Evolutionary conservation across 2,329 filamentous ascomycete species (phyloP).

Genomic region (Talaromyces albobiverticillius): DNA sequence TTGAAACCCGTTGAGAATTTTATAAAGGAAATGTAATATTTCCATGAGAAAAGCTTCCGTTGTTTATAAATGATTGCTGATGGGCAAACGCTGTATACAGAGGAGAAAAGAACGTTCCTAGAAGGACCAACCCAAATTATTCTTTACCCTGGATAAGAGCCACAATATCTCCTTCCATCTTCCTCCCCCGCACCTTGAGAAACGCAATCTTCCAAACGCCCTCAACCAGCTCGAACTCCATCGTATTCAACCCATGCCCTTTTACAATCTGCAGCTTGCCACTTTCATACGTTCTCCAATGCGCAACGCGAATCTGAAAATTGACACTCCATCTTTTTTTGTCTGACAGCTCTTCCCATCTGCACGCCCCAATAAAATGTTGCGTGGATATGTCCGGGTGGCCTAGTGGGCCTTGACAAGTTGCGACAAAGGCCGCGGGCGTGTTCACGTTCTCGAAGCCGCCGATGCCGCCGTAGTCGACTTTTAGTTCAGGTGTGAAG

Average conservation of each 20-base stretch:
- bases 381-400: neutral
- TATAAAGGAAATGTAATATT: no score
- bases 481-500: no score
- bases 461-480: no score
- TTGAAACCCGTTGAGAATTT: no score
- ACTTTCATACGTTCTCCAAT: neutral
- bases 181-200: neutral
- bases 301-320: neutral
- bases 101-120: no score
- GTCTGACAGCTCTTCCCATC: neutral
- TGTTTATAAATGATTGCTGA: no score
- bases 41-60: no score
- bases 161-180: neutral
- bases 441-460: neutral
- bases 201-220: neutral
- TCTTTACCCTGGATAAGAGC: neutral
- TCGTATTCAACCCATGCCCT: neutral
- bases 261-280: neutral
- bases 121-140: no score
- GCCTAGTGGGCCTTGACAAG: neutral
- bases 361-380: neutral
- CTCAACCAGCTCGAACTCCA: neutral
- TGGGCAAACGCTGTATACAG: no score
- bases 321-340: neutral
- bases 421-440: neutral